Conservation (phyloP, 192 early-diverging fungal genomes). For the Coemansia sp. region DNA sequence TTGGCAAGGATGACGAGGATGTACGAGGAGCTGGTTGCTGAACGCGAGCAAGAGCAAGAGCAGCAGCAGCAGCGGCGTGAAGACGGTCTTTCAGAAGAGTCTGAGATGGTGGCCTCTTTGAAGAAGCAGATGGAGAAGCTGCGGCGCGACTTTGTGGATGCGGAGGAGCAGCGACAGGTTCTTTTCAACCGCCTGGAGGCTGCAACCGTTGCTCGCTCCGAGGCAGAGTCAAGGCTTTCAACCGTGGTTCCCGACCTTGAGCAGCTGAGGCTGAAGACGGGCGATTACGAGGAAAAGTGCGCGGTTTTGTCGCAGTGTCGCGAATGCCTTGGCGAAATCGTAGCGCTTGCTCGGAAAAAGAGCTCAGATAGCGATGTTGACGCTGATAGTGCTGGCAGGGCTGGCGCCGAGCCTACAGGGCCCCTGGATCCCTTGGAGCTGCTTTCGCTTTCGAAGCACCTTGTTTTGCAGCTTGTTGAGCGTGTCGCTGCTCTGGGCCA, state of each 20-base stretch:
- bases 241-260: conserved; percentile 31
- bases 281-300: conserved; percentile 33
- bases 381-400: conserved; percentile 1
- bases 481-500: neutral
- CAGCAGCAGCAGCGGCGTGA: conserved; percentile 8
- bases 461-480: conserved; percentile 7
- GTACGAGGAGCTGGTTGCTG: conserved; percentile 21
- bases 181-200: conserved; percentile 8
- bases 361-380: conserved; percentile 14
- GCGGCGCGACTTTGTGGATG: conserved; percentile 18
- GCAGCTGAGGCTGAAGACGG: conserved; percentile 34
- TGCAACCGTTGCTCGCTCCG: neutral
- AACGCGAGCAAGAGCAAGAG: conserved; percentile 19
- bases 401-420: neutral
- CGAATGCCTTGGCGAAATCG: conserved; percentile 6
- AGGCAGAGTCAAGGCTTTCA: conserved; percentile 27
- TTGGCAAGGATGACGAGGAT: conserved; percentile 13
- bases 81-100: conserved; percentile 10
- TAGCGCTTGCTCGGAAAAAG: conserved; percentile 5
- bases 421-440: neutral
- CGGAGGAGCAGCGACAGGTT: conserved; percentile 14
- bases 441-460: neutral
- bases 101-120: conserved; percentile 10
- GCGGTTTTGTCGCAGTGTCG: conserved; percentile 8
- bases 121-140: conserved; percentile 26